A percentile compares a stretch with the other conserved stretches of the same genome.
Evolutionary conservation across 345 rosid genomes (phyloP).

Genomic region (Populus tremula): DNA sequence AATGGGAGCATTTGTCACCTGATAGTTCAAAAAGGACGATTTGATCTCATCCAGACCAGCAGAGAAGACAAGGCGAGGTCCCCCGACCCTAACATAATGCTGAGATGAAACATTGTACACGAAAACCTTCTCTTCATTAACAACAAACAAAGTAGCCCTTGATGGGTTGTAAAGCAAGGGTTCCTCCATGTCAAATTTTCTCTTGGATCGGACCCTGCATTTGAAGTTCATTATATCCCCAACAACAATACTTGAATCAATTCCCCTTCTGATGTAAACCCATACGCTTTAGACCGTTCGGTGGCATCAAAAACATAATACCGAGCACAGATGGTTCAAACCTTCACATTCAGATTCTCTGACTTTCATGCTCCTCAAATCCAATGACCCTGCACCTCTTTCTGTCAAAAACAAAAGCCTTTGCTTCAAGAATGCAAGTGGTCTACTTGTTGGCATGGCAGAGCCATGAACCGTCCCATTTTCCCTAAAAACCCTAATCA

Average conservation of each 20-base stretch:
- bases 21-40: constrained; percentile 66
- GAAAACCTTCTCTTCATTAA: constrained; percentile 59
- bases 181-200: constrained; percentile 58
- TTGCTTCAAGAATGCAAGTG: constrained; percentile 83
- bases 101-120: constrained; percentile 81
- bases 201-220: constrained; percentile 86
- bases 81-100: constrained; percentile 65
- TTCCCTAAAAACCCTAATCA: constrained; percentile 61
- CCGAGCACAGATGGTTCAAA: constrained; percentile 58
- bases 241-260: constrained; percentile 69
- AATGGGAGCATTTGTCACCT: constrained; percentile 21
- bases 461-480: constrained; percentile 73
- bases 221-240: constrained; percentile 81
- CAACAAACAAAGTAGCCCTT: constrained; percentile 79
- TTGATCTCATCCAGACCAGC: constrained; percentile 68
- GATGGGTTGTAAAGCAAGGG: constrained; percentile 73
- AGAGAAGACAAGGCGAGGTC: constrained; percentile 74
- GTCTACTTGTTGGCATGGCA: constrained; percentile 53
- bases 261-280: constrained; percentile 81
- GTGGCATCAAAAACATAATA: constrained; percentile 71
- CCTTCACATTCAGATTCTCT: constrained; percentile 89
- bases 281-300: constrained; percentile 89
- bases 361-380: constrained; percentile 80
- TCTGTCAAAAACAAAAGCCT: constrained; percentile 89
- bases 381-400: constrained; percentile 89